Conservation (phyloP, 192 early-diverging fungal genomes). For the Coemansia umbellata region DNA sequence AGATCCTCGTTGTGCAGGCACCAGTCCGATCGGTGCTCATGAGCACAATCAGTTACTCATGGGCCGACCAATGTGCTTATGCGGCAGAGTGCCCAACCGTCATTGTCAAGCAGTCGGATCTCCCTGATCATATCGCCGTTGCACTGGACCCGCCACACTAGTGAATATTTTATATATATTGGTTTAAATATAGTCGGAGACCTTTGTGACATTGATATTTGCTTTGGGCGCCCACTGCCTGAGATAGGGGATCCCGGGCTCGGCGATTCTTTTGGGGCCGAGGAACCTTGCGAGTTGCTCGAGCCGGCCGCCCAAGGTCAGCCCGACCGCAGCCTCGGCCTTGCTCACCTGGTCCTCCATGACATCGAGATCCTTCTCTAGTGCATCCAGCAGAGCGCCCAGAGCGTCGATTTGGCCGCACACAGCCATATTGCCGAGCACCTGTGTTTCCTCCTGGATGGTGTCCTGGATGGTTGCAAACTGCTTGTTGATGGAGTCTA, state of each 20-base stretch:
- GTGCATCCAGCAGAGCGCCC: neutral
- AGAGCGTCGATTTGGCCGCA: slow-evolving; percentile 10
- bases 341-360: slow-evolving; percentile 13
- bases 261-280: neutral
- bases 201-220: neutral
- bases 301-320: slow-evolving; percentile 18
- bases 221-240: slow-evolving; percentile 32
- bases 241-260: slow-evolving; percentile 20
- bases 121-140: slow-evolving; percentile 29
- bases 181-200: neutral
- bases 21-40: slow-evolving; percentile 6
- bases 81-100: slow-evolving; percentile 23
- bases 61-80: slow-evolving; percentile 29
- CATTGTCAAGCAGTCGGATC: slow-evolving; percentile 25
- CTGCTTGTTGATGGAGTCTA: neutral
- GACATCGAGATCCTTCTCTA: slow-evolving; percentile 12
- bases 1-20: slow-evolving; percentile 28
- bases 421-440: neutral
- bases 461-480: neutral
- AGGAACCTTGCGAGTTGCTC: slow-evolving; percentile 21
- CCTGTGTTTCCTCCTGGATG: neutral
- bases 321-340: slow-evolving; percentile 28
- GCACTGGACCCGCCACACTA: slow-evolving; percentile 39
- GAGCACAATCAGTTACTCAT: slow-evolving; percentile 14
- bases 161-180: too few species aligned